phyloP scores from a whole-genome alignment of 176 grass and related monocot species.

The Carex scoparia region DNA sequence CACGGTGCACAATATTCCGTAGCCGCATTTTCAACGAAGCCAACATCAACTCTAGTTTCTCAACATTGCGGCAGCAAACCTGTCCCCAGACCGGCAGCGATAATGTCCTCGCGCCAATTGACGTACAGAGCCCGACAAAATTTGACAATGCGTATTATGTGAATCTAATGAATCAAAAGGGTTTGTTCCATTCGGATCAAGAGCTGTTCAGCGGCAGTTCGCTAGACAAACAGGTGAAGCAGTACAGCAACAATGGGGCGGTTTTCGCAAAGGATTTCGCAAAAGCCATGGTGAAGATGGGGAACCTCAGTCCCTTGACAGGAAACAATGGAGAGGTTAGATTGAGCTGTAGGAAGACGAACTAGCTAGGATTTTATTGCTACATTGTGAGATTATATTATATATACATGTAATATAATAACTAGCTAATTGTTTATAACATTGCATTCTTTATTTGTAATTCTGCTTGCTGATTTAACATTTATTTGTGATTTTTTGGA shows the following conservation, averaged over 20 bases:
- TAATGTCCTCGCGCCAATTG: conserved; percentile 30
- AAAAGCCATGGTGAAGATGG: conserved; percentile 62
- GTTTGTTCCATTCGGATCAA: conserved; percentile 72
- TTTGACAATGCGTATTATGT: conserved; percentile 61
- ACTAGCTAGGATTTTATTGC: conserved; percentile 24
- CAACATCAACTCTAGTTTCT: conserved; percentile 38
- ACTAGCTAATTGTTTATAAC: neutral
- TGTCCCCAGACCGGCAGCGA: conserved; percentile 32
- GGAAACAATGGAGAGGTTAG: conserved; percentile 47
- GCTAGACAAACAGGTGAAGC: conserved; percentile 29
- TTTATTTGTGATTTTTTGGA: neutral
- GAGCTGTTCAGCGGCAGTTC: conserved; percentile 46
- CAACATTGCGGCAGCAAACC: neutral
- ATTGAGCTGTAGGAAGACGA: conserved; percentile 50
- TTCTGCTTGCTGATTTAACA: neutral
- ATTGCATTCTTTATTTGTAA: neutral
- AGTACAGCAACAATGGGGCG: conserved; percentile 34
- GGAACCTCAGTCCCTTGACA: conserved; percentile 33
- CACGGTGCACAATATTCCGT: conserved; percentile 40
- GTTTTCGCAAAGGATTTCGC: conserved; percentile 47
- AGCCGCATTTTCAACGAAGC: conserved; percentile 47
- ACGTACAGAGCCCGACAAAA: conserved; percentile 18
- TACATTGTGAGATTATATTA: neutral
- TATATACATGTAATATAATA: neutral
- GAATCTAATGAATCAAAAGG: conserved; percentile 28